Base-by-base conservation (phyloP, 179 eudicot genomes). In the Heliamphora pulchella region DNA sequence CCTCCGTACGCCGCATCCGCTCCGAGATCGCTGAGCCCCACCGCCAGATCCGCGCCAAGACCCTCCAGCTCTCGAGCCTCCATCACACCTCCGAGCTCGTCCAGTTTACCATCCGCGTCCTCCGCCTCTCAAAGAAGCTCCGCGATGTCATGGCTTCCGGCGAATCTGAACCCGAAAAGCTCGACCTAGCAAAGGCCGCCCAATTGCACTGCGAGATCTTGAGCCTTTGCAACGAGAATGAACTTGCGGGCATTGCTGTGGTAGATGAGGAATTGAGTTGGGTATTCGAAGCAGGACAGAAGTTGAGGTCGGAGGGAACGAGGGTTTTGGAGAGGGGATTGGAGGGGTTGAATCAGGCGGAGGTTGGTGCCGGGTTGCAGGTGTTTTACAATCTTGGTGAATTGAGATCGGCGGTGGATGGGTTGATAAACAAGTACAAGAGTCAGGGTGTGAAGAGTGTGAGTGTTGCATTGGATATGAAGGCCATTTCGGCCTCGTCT, bases 381-480 rank as follows among this genome's bases (percentile, higher is more conserved):
- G 97, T 94, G 81, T 94, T 94, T 79, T 94, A 91, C 74, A 94
- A 94, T 85, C 84, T 94, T 44, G 98, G 98, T 14, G 98, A 94
- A 83, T 85, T 94, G 84, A 88, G 88, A 58, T 75, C 48, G 0
- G 93, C 98, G 0, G 91, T 94, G 62, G 98, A 94, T 78, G 97
- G 89, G 3, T 82, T 94, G 82, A 88, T 94, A 10, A 87, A 72
- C n/a, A 94, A 93, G 90, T 93, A 89, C 79, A 90, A 86, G 92
- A 85, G 70, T 54, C 77, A 85, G 83, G 98, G 89, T 61, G 88
- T 89, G 58, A 93, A 86, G 89, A 89, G 94, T 86, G 85, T 93
- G 61, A 83, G 85, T 59, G 85, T 48, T 74, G 97, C 97, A 0
- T 80, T 94, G 87, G 98, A 94, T 86, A 90, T 93, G 97, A 94